Percentiles rank a stretch among this genome's conserved stretches.
Conservation (phyloP, 371 early-diverging fungal species). For the Rhizomucor pusillus region DNA sequence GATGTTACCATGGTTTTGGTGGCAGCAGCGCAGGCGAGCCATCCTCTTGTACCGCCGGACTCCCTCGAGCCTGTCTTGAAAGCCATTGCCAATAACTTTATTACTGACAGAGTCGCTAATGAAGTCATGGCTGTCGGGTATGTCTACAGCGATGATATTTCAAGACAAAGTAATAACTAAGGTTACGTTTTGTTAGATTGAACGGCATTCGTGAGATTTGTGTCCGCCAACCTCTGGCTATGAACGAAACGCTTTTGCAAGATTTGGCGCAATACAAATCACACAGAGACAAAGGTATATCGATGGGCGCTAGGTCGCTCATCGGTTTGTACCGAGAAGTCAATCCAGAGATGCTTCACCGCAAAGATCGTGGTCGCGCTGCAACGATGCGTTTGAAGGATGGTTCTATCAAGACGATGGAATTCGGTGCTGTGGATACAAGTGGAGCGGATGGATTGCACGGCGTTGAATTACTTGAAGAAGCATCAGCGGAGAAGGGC, state of each 20-base stretch:
- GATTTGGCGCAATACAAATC: constrained; percentile 89
- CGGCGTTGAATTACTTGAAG: constrained; percentile 71
- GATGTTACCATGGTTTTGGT: constrained; percentile 94
- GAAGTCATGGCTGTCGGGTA: constrained; percentile 93
- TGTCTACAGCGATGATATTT: neutral
- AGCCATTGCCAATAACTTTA: constrained; percentile 94
- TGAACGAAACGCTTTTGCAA: constrained; percentile 82
- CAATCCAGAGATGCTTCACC: constrained; percentile 88
- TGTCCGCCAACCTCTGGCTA: constrained; percentile 85
- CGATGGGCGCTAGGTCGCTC: constrained; percentile 89
- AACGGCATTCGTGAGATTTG: constrained; percentile 95
- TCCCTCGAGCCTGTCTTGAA: constrained; percentile 78
- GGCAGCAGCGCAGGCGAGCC: constrained; percentile 85
- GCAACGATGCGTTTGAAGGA: constrained; percentile 72
- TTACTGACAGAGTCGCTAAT: constrained; percentile 82
- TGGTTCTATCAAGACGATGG: constrained; percentile 50
- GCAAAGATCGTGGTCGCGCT: constrained; percentile 89
- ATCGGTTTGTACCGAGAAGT: constrained; percentile 89
- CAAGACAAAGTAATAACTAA: neutral
- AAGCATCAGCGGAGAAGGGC: constrained; percentile 27
- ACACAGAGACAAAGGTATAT: constrained; percentile 87
- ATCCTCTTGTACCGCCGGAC: constrained; percentile 93
- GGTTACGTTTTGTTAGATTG: constrained; percentile 37
- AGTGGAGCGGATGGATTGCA: constrained; percentile 63
- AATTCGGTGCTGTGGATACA: constrained; percentile 71